These are phyloP conservation scores for Aspergillus versicolor DNA, from an alignment of 2,329 filamentous ascomycete genomes.

Conservation along the genomic window DNA sequence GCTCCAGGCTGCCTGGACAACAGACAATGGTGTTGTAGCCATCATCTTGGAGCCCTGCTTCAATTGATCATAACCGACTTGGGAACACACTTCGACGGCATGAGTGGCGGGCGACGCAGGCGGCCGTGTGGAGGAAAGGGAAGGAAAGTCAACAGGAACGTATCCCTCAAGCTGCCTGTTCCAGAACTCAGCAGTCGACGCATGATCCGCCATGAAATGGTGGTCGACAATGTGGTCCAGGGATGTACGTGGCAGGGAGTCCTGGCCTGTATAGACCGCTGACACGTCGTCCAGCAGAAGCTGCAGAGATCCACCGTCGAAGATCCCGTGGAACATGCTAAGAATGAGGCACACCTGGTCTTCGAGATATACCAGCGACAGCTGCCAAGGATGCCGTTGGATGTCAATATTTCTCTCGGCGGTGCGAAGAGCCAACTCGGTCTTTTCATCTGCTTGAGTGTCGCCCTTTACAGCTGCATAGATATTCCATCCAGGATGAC, in stretches of 20 bases:
- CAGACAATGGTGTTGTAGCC: constrained; percentile 32
- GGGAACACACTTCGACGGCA: constrained; percentile 23
- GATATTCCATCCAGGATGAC: constrained; percentile 19
- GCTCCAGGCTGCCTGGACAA: constrained; percentile 39
- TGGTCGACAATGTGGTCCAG: constrained; percentile 26
- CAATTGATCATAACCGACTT: constrained; percentile 25
- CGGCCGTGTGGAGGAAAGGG: constrained; percentile 14
- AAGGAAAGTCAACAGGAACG: constrained; percentile 25
- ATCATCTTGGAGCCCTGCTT: constrained; percentile 29
- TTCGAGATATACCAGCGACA: constrained; percentile 20
- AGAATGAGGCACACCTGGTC: constrained; percentile 21
- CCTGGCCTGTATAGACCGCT: constrained; percentile 16
- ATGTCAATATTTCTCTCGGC: constrained; percentile 15
- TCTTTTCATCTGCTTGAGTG: not conserved
- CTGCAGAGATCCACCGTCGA: constrained; percentile 37
- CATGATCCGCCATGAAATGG: constrained; percentile 25
- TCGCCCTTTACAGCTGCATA: constrained; percentile 19
- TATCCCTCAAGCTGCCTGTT: constrained; percentile 18
- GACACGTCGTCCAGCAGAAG: constrained; percentile 34
- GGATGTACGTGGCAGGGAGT: constrained; percentile 18
- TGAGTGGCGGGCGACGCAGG: not conserved
- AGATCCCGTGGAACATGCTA: constrained; percentile 39
- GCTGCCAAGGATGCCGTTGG: constrained; percentile 24
- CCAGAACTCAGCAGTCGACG: constrained; percentile 23
- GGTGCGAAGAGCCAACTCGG: constrained; percentile 18